phyloP scores from a whole-genome alignment of 331 rosid genomes.

The Stylosanthes scabra region DNA sequence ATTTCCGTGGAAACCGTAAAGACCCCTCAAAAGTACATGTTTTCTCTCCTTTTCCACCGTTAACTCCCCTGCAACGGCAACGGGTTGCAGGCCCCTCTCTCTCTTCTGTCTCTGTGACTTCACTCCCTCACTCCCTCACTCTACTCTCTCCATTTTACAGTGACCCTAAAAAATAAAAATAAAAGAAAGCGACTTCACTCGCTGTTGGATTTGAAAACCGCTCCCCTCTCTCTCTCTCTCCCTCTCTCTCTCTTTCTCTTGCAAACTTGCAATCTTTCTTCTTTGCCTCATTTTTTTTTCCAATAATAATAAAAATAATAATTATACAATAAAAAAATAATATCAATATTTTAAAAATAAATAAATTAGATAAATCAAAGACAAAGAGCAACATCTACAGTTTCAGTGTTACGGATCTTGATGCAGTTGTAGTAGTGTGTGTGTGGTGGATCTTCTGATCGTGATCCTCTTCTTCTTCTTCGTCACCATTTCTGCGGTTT shows the following conservation, averaged over 20 bases:
- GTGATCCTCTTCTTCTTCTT: conserved; percentile 46
- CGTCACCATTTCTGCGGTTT: not conserved
- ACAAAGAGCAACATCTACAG: conserved; percentile 25
- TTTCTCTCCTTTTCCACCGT: not conserved
- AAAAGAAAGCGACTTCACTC: conserved; percentile 33
- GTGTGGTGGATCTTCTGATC: conserved; percentile 58
- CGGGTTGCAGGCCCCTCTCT: too few species aligned
- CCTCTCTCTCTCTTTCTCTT: too few species aligned
- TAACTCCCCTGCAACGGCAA: not conserved
- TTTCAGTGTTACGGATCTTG: conserved; percentile 63
- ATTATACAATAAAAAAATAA: not conserved
- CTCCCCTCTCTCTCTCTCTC: conserved; percentile 16
- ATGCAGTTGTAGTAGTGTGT: conserved; percentile 33
- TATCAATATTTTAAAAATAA: too few species aligned
- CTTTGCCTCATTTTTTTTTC: not conserved
- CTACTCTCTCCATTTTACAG: conserved; percentile 29
- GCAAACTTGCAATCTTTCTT: not conserved
- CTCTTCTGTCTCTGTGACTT: conserved; percentile 22
- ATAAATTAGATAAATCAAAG: conserved; percentile 14
- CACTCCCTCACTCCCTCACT: not conserved
- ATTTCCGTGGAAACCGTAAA: conserved; percentile 33
- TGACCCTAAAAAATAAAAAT: too few species aligned
- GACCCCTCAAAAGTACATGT: not conserved
- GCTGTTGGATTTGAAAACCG: conserved; percentile 44
- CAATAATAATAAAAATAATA: not conserved